Conservation (phyloP, 805 yeast species). For the Pichia ethanolica region DNA sequence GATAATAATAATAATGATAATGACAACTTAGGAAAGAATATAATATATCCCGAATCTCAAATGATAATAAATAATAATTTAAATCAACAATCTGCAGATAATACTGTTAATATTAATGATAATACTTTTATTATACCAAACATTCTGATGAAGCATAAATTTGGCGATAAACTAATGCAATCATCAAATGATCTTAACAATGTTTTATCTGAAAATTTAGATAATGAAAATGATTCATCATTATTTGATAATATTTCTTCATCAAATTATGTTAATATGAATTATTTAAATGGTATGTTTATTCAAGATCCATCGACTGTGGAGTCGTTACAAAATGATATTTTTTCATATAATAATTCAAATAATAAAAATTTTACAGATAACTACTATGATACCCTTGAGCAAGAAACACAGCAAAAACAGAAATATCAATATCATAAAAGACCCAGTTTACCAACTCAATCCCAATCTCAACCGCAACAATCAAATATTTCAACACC, state of each 20-base stretch:
- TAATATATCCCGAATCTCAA: too few relatives aligned
- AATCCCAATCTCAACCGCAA: not conserved
- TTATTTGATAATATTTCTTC: conserved; percentile 8
- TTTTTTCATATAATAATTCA: conserved; percentile 1
- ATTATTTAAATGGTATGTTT: conserved; percentile 4
- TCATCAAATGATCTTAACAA: conserved; percentile 2
- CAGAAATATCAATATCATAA: not conserved
- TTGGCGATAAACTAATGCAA: conserved; percentile 22
- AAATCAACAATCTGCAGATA: not conserved
- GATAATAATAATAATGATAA: not conserved
- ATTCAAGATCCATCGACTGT: conserved; percentile 5
- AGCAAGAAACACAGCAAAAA: not conserved
- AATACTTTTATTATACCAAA: conserved; percentile 22
- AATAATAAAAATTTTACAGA: not conserved
- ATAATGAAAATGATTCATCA: conserved; percentile 1
- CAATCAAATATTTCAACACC: not conserved
- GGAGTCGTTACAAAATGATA: conserved; percentile 7
- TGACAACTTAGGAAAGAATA: too few relatives aligned
- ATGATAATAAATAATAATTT: not conserved
- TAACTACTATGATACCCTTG: conserved; percentile 2
- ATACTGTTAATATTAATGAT: not conserved
- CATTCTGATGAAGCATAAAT: conserved; percentile 21
- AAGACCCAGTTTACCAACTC: not conserved
- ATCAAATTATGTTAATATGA: conserved; percentile 3
- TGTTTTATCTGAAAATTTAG: not conserved